Evolutionary conservation across 208 protist genomes (phyloP), one percentile per base, ranked within the genome.

Genomic region (Crithidia mellificae): DNA sequence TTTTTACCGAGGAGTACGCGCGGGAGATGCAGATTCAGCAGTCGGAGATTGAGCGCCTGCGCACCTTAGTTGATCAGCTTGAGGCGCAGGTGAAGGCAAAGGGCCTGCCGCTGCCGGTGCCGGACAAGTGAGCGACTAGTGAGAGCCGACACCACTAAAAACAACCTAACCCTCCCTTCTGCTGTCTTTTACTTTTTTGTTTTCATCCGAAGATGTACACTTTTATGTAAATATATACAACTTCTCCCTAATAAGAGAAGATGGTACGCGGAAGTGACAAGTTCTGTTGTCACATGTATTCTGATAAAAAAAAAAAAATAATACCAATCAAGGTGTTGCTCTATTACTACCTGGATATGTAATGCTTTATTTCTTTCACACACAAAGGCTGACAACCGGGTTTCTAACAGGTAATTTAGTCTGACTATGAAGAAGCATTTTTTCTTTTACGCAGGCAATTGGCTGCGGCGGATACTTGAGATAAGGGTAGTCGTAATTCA

Each of bases 1-100:
- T 79, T 4, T 92, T 85, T 58, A 76, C 85, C 19, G 85, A 94
- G 54, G 87, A 93, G 63, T 78, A 72, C 34, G 41, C 24, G 57
- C 85, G 91, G 9, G 90, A 98, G 79, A 74, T 98, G 27, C 86
- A 94, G 38, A 82, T 90, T 47, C 94, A 98, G 74, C 71, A 85
- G 38, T 80, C 84, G 1, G 93, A 98, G 73, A 89, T 98, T 1
- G 30, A 17, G 9, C 83, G 84, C 2, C 78, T 98, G 29, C 74
- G 92, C 34, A 71, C 65, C 6, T 49, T 92, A 11, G 78, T 88
- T 2, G 78, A 80, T 9, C 67, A 84, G 46, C 61, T 97, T 17
- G 92, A 98, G 68, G 71, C 81, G 39, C 68, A 94, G 58, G 49
- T 86, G 46, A 79, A 74, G 56, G 80, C 67, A 22, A 86, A 87